phyloP scores from a whole-genome alignment of 2,329 filamentous ascomycete genomes.

The Elsinoe fawcettii region DNA sequence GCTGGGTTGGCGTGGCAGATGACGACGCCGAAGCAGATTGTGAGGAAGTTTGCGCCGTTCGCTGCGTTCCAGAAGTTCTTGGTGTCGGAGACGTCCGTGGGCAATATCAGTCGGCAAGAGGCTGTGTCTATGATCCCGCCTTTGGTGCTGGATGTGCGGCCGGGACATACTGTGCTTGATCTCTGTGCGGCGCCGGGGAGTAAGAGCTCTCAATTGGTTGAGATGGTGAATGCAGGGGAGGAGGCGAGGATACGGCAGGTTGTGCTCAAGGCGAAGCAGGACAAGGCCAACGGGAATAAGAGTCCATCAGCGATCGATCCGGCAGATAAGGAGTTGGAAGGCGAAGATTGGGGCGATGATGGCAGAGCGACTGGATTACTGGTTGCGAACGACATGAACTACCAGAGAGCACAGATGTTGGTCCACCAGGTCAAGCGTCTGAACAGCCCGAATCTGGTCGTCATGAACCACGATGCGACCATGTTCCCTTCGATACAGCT shows the following conservation, averaged over 20 bases:
- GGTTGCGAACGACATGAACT: slow-evolving; percentile 93
- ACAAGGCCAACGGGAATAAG: slow-evolving; percentile 38
- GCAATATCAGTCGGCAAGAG: slow-evolving; percentile 96
- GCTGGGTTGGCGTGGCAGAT: slow-evolving; percentile 94
- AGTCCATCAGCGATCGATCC: slow-evolving; percentile 38
- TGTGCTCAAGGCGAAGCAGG: slow-evolving; percentile 56
- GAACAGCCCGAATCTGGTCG: slow-evolving; percentile 90
- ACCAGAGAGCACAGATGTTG: slow-evolving; percentile 93
- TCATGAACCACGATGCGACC: slow-evolving; percentile 96
- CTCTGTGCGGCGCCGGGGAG: slow-evolving; percentile 95
- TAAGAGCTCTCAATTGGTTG: slow-evolving; percentile 90
- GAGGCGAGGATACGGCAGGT: slow-evolving; percentile 74
- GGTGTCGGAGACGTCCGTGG: slow-evolving; percentile 91
- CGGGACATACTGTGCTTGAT: slow-evolving; percentile 88
- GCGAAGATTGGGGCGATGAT: slow-evolving; percentile 58
- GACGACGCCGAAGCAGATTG: slow-evolving; percentile 93
- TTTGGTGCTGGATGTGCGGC: slow-evolving; percentile 79
- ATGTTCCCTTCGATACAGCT: slow-evolving; percentile 89
- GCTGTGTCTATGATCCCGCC: slow-evolving; percentile 99
- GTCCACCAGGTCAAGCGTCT: slow-evolving; percentile 96
- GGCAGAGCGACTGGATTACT: slow-evolving; percentile 85
- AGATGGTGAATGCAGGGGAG: slow-evolving; percentile 88
- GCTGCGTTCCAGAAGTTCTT: slow-evolving; percentile 95
- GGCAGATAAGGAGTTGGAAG: slow-evolving; percentile 23
- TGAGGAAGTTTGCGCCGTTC: slow-evolving; percentile 89